A percentile compares a stretch with the other conserved stretches of the same genome.
Conservation (phyloP, 352 stramenopile genomes). For the Phytophthora chlamydospora region DNA sequence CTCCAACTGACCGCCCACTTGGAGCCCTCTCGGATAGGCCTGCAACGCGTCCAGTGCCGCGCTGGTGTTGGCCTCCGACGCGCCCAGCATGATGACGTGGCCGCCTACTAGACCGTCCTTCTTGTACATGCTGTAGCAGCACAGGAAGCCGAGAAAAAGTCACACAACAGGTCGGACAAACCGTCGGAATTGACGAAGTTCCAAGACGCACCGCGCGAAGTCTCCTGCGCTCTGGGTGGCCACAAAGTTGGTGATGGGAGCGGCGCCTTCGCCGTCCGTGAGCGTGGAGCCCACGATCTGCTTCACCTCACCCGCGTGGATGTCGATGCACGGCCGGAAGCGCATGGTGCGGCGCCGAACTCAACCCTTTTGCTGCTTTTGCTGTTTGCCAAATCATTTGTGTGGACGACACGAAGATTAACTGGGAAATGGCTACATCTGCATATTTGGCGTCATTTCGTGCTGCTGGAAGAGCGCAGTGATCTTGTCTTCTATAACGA, state of each 20-base stretch:
- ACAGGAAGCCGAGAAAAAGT: slow-evolving; percentile 2
- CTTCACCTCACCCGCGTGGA: slow-evolving; percentile 97
- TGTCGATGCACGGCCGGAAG: slow-evolving; percentile 98
- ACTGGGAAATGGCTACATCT: no score
- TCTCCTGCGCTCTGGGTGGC: slow-evolving; percentile 70
- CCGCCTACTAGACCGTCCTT: slow-evolving; percentile 90
- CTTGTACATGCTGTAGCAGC: slow-evolving; percentile 88
- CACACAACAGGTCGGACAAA: slow-evolving; percentile 10
- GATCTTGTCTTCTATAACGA: no score
- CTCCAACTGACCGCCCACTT: slow-evolving; percentile 90
- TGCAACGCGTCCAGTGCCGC: slow-evolving; percentile 87
- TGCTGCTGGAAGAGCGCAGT: no score
- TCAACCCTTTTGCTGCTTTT: not conserved
- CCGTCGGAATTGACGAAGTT: not conserved
- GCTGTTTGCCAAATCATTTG: no score
- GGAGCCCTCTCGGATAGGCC: slow-evolving; percentile 92
- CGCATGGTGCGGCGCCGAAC: slow-evolving; percentile 72
- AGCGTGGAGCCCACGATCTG: slow-evolving; percentile 99
- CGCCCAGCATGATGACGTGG: slow-evolving; percentile 99
- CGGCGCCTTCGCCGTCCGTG: slow-evolving; percentile 71
- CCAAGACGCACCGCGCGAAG: slow-evolving; percentile 66
- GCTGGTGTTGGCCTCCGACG: slow-evolving; percentile 89
- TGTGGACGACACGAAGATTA: no score
- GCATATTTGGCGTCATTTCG: no score
- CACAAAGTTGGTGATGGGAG: slow-evolving; percentile 94